phyloP scores from a whole-genome alignment of 345 rosid genomes.

The Ceriops zippeliana region DNA sequence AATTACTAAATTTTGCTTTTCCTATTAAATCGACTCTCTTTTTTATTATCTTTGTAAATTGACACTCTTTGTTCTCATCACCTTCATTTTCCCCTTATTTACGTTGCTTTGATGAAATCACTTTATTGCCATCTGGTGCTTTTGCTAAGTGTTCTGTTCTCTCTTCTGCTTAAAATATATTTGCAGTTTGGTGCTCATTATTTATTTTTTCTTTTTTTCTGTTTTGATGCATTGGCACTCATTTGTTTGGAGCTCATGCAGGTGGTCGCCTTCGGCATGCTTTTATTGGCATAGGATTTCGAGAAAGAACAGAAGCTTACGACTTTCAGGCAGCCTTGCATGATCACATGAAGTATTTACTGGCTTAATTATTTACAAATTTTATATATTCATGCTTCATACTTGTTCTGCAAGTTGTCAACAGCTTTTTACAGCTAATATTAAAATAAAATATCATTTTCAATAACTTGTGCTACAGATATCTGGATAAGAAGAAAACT shows the following conservation, averaged over 20 bases:
- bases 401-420: background rate
- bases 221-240: background rate
- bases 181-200: background rate
- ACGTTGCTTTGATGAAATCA: background rate
- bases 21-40: background rate
- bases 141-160: too few relatives aligned
- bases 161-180: too few relatives aligned
- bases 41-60: background rate
- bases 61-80: too few relatives aligned
- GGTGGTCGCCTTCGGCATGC: slow-evolving; percentile 95
- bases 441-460: slow-evolving; percentile 2
- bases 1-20: background rate
- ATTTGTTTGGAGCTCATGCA: slow-evolving; percentile 36
- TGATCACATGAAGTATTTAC: slow-evolving; percentile 85
- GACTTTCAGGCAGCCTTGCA: slow-evolving; percentile 98
- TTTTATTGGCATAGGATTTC: slow-evolving; percentile 91
- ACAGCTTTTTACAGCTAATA: background rate
- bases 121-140: background rate
- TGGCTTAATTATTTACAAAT: background rate
- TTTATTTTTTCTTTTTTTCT: background rate
- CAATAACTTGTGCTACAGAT: slow-evolving; percentile 36
- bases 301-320: slow-evolving; percentile 97
- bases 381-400: background rate
- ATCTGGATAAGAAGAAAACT: slow-evolving; percentile 89
- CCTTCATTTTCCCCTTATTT: background rate